phyloP scores from a whole-genome alignment of 768 basidiomycete genomes.

The Tylopilus plumbeoviolaceoides region DNA sequence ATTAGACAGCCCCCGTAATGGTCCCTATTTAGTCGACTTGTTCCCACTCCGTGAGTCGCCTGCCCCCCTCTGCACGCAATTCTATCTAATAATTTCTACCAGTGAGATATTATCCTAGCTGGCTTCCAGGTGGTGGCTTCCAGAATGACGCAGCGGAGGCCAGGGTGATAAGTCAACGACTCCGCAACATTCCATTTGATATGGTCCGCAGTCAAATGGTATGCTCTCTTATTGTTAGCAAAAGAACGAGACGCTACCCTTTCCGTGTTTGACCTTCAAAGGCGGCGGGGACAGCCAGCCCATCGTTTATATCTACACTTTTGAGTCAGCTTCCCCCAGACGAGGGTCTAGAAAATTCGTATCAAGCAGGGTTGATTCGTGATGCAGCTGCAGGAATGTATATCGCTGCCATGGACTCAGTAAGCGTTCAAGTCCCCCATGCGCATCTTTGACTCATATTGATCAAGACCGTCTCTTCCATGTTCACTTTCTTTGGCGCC shows the following conservation, averaged over 20 bases:
- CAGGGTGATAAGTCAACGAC: background rate
- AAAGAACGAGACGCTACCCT: background rate
- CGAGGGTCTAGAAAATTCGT: slow-evolving; percentile 3
- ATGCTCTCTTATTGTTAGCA: background rate
- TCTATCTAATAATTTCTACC: background rate
- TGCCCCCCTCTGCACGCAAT: background rate
- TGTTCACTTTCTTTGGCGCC: slow-evolving; percentile 7
- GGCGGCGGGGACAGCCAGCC: slow-evolving; percentile 4
- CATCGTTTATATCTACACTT: slow-evolving; percentile 11
- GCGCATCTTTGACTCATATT: background rate
- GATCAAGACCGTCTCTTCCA: slow-evolving; percentile 3
- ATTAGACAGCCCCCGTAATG: background rate
- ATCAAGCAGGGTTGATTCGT: slow-evolving; percentile 8
- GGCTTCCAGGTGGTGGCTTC: slow-evolving; percentile 13
- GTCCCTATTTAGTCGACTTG: slow-evolving; percentile 8
- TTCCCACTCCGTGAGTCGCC: slow-evolving; percentile 5
- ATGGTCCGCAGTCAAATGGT: slow-evolving; percentile 11
- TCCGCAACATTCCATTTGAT: slow-evolving; percentile 4
- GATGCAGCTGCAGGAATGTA: slow-evolving; percentile 11
- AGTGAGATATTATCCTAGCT: slow-evolving; percentile 17
- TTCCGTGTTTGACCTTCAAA: background rate
- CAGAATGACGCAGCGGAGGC: slow-evolving; percentile 5
- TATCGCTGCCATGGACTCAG: slow-evolving; percentile 10
- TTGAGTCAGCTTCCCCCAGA: slow-evolving; percentile 7
- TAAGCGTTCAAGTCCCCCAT: background rate